A percentile compares a stretch with the other conserved stretches of the same genome.
Evolutionary conservation across 2,329 filamentous ascomycete species (phyloP).

Genomic region (Epichloe gansuensis): DNA sequence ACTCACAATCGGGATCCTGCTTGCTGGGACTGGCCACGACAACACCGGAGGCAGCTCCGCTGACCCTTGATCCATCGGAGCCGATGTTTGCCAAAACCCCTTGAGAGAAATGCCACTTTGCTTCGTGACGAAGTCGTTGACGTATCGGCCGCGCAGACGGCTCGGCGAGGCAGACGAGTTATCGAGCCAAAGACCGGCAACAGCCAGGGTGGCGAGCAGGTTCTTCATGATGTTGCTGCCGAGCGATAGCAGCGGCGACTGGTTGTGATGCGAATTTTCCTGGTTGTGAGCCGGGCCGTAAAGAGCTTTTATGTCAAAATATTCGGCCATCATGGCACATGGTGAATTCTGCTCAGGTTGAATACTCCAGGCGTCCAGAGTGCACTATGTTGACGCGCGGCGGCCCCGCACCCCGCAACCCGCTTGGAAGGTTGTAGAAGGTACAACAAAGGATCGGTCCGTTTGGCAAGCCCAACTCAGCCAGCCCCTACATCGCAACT

Average conservation of each 20-base stretch:
- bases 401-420: background rate
- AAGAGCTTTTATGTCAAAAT: background rate
- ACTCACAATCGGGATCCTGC: constrained; percentile 39
- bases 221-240: constrained; percentile 3
- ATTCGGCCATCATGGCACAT: background rate
- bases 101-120: constrained; percentile 10
- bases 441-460: background rate
- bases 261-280: background rate
- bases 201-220: background rate
- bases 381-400: too few species aligned
- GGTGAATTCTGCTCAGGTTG: background rate
- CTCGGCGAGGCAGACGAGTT: background rate
- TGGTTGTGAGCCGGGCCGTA: background rate
- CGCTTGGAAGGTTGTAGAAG: background rate
- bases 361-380: too few species aligned
- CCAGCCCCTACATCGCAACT: background rate
- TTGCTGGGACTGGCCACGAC: constrained; percentile 44
- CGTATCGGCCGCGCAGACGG: constrained; percentile 14
- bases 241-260: background rate
- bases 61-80: constrained; percentile 33
- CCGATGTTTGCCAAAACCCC: constrained; percentile 36
- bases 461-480: background rate
- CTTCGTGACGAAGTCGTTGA: constrained; percentile 9
- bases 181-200: constrained; percentile 1
- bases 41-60: constrained; percentile 34